Base-by-base conservation (phyloP, 1,284 basidiomycete genomes). In the Caloboletus firmus region DNA sequence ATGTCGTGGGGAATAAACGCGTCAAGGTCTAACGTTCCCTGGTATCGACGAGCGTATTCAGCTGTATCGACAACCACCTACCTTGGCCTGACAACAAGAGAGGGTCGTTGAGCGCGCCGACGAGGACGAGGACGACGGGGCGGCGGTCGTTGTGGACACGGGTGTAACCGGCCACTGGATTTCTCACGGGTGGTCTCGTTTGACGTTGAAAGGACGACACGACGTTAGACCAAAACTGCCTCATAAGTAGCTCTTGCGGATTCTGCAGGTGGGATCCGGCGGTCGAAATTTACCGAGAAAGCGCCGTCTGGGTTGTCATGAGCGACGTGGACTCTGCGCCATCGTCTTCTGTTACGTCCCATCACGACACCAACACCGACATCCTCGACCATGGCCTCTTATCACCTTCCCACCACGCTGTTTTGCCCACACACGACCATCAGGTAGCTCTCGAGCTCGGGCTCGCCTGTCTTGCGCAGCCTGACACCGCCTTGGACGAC, bases 331-430 rank as follows among this genome's bases (percentile, higher is more conserved):
- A 69, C 66, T 41, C 62, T 56, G 52, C 49, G 56, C 53, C 62
- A 54, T 51, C 59, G 41, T 57, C 67, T 47, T 59, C 69, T 63
- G 67, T 68, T 49, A 53, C 68, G 57, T 68, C 71, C 40, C 67
- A 47, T 49, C 58, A 57, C 57, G 56, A 60, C 58, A 20, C 64
- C 59, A 63, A 57, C 56, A 49, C 61, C 61, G 63, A 65, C 68
- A 62, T 68, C 51, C 67, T 62, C 52, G 66, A 68, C 61, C 67
- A 69, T 58, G 66, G 57, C 63, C 62, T 71, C 59, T 60, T 72
- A 66, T 73, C 71, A 50, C 54, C 68, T 54, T 56, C 67, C 36
- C 67, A 66, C 52, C 68, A 69, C 55, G 47, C 64, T n/a, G 55
- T 57, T 44, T 55, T 72, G 40, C 51, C 59, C 41, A 41, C 69